These are phyloP conservation scores for Neofusicoccum sp. DNA, from an alignment of 2,329 filamentous ascomycete species.

Conservation along the genomic window DNA sequence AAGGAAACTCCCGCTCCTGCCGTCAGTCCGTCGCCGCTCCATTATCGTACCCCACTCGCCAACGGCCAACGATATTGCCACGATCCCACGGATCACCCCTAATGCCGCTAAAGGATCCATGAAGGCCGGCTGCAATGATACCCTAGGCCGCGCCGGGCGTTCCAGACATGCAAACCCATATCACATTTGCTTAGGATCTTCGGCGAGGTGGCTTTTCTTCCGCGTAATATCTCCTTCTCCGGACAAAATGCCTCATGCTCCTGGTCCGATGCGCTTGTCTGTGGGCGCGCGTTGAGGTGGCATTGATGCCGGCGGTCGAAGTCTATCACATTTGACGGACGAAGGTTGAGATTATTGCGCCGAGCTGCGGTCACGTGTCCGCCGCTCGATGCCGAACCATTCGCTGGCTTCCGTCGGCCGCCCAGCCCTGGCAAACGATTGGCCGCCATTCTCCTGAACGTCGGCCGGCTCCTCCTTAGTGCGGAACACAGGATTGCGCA, in stretches of 20 bases:
- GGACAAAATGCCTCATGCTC: slow-evolving; percentile 40
- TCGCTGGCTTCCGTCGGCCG: slow-evolving; percentile 17
- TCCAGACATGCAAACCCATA: slow-evolving; percentile 43
- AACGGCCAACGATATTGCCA: slow-evolving; percentile 45
- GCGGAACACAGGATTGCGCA: slow-evolving; percentile 12
- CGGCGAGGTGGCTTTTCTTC: slow-evolving; percentile 45
- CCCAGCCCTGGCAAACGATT: slow-evolving; percentile 11
- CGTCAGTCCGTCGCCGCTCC: slow-evolving; percentile 37
- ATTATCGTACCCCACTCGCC: slow-evolving; percentile 42
- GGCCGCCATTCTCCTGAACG: slow-evolving; percentile 1
- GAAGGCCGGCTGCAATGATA: slow-evolving; percentile 45
- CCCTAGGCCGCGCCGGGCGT: slow-evolving; percentile 43
- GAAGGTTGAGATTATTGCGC: slow-evolving; percentile 37
- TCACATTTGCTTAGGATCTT: slow-evolving; percentile 42
- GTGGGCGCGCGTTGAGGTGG: slow-evolving; percentile 25
- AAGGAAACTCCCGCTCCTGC: slow-evolving; percentile 36
- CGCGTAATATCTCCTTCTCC: slow-evolving; percentile 42
- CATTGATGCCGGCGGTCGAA: slow-evolving; percentile 29
- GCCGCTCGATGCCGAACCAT: slow-evolving; percentile 33
- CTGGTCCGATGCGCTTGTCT: slow-evolving; percentile 35
- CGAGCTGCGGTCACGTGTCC: slow-evolving; percentile 38
- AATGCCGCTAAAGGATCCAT: slow-evolving; percentile 43
- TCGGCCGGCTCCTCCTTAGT: slow-evolving; percentile 9
- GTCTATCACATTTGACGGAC: slow-evolving; percentile 32
- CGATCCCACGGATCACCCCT: slow-evolving; percentile 43